Evolutionary conservation across 495 filamentous ascomycete species (phyloP).

Genomic region (Staphylotrichum longicolle): DNA sequence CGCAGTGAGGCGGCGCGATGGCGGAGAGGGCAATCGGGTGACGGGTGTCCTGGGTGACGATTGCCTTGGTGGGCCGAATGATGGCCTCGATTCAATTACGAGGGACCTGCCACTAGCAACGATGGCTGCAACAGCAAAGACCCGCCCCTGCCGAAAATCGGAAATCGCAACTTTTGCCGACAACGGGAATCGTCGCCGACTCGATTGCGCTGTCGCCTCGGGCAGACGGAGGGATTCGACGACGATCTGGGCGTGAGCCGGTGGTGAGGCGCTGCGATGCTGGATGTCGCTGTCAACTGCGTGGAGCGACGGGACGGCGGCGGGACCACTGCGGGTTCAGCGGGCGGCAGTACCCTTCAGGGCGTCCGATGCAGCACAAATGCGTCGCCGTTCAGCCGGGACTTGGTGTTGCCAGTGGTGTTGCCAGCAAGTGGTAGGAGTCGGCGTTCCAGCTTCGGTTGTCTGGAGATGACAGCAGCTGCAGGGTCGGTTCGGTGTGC

Average conservation of each 20-base stretch:
- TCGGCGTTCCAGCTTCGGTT: background rate
- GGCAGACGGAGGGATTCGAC: background rate
- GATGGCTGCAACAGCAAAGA: constrained; percentile 8
- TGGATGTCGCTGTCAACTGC: no score
- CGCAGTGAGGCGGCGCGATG: background rate
- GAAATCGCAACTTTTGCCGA: constrained; percentile 4
- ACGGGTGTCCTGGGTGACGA: background rate
- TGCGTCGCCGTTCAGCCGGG: background rate
- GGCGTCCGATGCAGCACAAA: background rate
- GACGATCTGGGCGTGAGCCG: background rate
- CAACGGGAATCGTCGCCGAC: background rate
- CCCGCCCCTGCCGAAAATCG: constrained; percentile 11
- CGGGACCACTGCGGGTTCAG: no score
- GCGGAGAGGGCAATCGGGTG: background rate
- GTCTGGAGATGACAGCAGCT: background rate
- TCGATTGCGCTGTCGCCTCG: background rate
- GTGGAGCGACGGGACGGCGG: no score
- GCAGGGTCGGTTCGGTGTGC: constrained; percentile 8
- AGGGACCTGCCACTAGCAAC: background rate
- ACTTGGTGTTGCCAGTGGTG: background rate
- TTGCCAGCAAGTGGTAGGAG: background rate
- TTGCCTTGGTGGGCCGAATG: constrained; percentile 6
- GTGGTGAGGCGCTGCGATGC: no score
- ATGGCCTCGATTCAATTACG: constrained; percentile 5
- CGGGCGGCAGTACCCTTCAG: no score